These are phyloP conservation scores for Pichia rugopelliculosa DNA, from an alignment of 805 yeast genomes.

Conservation along the genomic window DNA sequence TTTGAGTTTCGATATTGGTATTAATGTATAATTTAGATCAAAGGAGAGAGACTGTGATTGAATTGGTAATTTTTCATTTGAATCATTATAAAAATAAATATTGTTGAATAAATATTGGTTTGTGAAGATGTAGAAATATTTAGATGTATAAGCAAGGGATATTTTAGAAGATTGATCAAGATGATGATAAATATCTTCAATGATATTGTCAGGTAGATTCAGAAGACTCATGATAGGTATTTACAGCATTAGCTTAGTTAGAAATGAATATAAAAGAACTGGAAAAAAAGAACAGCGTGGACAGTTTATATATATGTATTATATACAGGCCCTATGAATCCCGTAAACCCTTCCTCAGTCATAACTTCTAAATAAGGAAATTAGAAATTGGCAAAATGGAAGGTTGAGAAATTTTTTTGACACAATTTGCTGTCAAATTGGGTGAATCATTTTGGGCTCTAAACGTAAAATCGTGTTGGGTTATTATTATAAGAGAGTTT, in stretches of 20 bases:
- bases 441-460: background rate
- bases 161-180: background rate
- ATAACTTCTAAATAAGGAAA: background rate
- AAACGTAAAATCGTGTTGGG: no score
- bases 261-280: no score
- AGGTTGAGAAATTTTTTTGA: background rate
- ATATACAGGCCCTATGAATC: no score
- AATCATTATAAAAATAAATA: conserved; percentile 1
- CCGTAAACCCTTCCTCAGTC: no score
- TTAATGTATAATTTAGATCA: background rate
- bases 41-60: background rate
- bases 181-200: conserved; percentile 1
- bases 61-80: background rate
- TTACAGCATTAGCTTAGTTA: no score
- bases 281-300: background rate
- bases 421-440: background rate
- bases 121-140: background rate
- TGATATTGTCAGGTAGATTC: conserved; percentile 4
- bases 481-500: no score
- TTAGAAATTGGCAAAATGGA: no score
- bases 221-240: background rate
- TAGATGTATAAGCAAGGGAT: background rate
- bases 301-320: background rate
- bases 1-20: background rate
- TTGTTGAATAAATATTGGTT: background rate